Evolutionary conservation across 768 basidiomycete species (phyloP).

Genomic region (Boletellus ananiceps): DNA sequence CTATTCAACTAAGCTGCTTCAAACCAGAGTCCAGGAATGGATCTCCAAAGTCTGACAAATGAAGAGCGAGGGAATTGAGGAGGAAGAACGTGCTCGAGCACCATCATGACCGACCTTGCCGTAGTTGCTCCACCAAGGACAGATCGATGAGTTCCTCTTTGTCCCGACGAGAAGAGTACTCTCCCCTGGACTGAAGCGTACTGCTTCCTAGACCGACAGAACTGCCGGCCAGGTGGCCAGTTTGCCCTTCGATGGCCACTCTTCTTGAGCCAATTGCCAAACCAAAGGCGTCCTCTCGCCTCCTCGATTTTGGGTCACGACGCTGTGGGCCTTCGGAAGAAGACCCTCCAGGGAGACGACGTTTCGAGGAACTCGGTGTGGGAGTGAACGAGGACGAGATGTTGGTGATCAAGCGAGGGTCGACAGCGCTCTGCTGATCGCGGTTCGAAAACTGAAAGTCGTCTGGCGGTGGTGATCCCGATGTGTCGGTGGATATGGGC

Average conservation of each 20-base stretch:
- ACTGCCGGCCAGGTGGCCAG: constrained; percentile 7
- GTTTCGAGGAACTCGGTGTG: constrained; percentile 39
- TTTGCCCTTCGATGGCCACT: constrained; percentile 21
- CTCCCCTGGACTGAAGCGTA: constrained; percentile 29
- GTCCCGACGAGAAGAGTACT: constrained; percentile 43
- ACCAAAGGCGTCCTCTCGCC: constrained; percentile 40
- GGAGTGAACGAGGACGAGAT: constrained; percentile 19
- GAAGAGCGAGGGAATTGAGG: not conserved
- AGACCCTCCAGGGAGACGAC: constrained; percentile 47
- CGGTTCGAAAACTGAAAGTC: constrained; percentile 30
- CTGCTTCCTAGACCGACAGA: constrained; percentile 13
- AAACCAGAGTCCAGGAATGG: constrained; percentile 42
- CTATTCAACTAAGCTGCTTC: constrained; percentile 24
- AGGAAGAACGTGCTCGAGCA: not conserved
- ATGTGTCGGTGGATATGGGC: constrained; percentile 35
- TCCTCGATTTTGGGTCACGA: constrained; percentile 49
- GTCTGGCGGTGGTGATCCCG: constrained; percentile 35
- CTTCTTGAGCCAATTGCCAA: constrained; percentile 20
- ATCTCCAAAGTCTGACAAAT: constrained; percentile 47
- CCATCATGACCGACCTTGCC: constrained; percentile 42
- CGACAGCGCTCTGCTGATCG: constrained; percentile 24
- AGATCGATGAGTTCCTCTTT: constrained; percentile 54
- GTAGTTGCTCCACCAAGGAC: constrained; percentile 46
- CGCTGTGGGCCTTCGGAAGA: constrained; percentile 40
- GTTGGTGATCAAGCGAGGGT: constrained; percentile 18